phyloP scores from a whole-genome alignment of 495 filamentous ascomycete genomes.

The Lepraria neglecta region DNA sequence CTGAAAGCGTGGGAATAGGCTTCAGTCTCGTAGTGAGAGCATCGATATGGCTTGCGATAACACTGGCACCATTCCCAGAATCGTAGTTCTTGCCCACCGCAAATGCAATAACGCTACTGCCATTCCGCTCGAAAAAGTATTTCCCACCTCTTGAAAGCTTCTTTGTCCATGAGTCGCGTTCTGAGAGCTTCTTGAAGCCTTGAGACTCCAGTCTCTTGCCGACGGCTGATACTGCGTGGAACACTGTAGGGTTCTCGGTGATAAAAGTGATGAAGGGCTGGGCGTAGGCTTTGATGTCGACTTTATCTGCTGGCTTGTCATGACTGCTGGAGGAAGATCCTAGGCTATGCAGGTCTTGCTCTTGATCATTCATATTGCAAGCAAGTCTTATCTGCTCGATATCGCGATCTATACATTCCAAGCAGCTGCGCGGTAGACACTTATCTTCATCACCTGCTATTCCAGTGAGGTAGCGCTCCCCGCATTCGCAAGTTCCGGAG shows the following conservation, averaged over 20 bases:
- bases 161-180: slow-evolving; percentile 70
- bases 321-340: background rate
- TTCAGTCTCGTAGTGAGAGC: slow-evolving; percentile 84
- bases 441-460: too few relatives aligned
- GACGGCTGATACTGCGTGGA: slow-evolving; percentile 76
- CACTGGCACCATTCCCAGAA: slow-evolving; percentile 74
- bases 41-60: slow-evolving; percentile 87
- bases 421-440: too few relatives aligned
- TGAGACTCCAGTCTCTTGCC: slow-evolving; percentile 59
- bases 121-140: slow-evolving; percentile 83
- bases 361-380: background rate
- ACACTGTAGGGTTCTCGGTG: slow-evolving; percentile 84
- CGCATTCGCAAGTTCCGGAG: too few relatives aligned
- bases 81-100: slow-evolving; percentile 72
- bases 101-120: slow-evolving; percentile 82
- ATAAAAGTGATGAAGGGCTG: slow-evolving; percentile 85
- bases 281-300: slow-evolving; percentile 47
- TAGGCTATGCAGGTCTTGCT: background rate
- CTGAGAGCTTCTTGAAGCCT: slow-evolving; percentile 72
- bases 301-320: too few relatives aligned
- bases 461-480: too few relatives aligned
- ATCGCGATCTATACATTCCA: too few relatives aligned
- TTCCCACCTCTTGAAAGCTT: slow-evolving; percentile 74
- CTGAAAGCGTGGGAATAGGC: slow-evolving; percentile 75
- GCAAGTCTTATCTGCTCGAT: too few relatives aligned